These are phyloP conservation scores for Scheffersomyces coipomensis DNA, from an alignment of 805 yeast genomes.

Conservation along the genomic window DNA sequence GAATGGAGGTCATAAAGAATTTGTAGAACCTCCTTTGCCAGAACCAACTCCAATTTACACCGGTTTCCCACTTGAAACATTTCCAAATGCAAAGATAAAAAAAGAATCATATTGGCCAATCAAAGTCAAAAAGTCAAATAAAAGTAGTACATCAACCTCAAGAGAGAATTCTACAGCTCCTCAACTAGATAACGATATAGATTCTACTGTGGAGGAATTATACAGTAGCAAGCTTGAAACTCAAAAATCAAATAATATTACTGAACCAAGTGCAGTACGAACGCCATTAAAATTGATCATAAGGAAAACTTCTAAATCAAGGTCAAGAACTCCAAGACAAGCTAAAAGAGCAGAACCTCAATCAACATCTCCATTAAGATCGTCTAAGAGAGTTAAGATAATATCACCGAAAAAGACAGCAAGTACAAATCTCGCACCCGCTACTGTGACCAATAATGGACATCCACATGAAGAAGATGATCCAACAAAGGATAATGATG, in stretches of 20 bases:
- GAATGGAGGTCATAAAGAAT: slow-evolving; percentile 21
- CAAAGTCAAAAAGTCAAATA: slow-evolving; percentile 19
- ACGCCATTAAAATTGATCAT: slow-evolving; percentile 1
- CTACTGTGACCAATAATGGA: slow-evolving; percentile 7
- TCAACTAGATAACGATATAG: slow-evolving; percentile 9
- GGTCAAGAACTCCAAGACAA: slow-evolving; percentile 6
- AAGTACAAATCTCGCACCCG: slow-evolving; percentile 23
- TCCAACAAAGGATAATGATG: slow-evolving; percentile 58
- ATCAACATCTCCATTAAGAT: slow-evolving; percentile 9
- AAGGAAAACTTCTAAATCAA: background rate
- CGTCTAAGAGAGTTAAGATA: slow-evolving; percentile 25
- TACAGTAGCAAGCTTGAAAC: slow-evolving; percentile 14
- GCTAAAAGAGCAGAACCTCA: slow-evolving; percentile 1
- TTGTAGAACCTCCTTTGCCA: slow-evolving; percentile 59
- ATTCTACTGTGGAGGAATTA: slow-evolving; percentile 9
- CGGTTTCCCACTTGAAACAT: slow-evolving; percentile 70
- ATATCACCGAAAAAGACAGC: slow-evolving; percentile 31
- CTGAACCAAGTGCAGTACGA: slow-evolving; percentile 18
- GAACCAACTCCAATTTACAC: slow-evolving; percentile 60
- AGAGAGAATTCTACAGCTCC: slow-evolving; percentile 14
- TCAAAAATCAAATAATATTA: slow-evolving; percentile 7
- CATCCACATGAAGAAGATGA: slow-evolving; percentile 8
- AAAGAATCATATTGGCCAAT: slow-evolving; percentile 56
- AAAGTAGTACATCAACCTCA: slow-evolving; percentile 10
- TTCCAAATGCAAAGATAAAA: slow-evolving; percentile 60